phyloP scores from a whole-genome alignment of 768 basidiomycete genomes.

The Panellus pusillus region DNA sequence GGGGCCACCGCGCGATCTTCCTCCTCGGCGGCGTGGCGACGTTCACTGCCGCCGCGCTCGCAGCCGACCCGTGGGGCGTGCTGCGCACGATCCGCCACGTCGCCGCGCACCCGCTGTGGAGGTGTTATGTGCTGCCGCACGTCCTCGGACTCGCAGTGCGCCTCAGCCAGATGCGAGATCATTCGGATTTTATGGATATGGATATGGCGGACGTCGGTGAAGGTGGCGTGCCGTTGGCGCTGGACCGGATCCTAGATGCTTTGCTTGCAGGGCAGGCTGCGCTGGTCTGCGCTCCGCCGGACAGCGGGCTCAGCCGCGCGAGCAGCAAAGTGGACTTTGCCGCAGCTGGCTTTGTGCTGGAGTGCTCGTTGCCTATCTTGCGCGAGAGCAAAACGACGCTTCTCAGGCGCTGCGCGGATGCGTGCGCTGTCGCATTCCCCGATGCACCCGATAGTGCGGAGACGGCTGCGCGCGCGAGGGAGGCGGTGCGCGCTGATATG shows the following conservation, averaged over 20 bases:
- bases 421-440: neutral
- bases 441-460: neutral
- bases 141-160: conserved; percentile 7
- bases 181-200: too few species aligned
- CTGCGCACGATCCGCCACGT: neutral
- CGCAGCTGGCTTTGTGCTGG: neutral
- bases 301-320: too few species aligned
- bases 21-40: conserved; percentile 9
- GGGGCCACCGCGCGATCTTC: conserved; percentile 7
- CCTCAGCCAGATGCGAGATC: neutral
- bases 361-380: neutral
- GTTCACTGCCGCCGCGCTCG: conserved; percentile 11
- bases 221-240: neutral
- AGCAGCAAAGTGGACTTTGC: too few species aligned
- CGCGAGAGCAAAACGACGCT: neutral
- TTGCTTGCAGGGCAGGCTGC: neutral
- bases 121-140: conserved; percentile 6
- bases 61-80: conserved; percentile 8
- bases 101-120: conserved; percentile 14
- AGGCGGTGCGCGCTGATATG: conserved; percentile 5
- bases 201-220: too few species aligned
- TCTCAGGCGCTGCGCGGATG: neutral
- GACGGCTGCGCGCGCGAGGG: neutral
- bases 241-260: neutral
- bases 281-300: neutral